Conservation (phyloP, 2,329 filamentous ascomycete species). For the Colletotrichum chrysophilum region DNA sequence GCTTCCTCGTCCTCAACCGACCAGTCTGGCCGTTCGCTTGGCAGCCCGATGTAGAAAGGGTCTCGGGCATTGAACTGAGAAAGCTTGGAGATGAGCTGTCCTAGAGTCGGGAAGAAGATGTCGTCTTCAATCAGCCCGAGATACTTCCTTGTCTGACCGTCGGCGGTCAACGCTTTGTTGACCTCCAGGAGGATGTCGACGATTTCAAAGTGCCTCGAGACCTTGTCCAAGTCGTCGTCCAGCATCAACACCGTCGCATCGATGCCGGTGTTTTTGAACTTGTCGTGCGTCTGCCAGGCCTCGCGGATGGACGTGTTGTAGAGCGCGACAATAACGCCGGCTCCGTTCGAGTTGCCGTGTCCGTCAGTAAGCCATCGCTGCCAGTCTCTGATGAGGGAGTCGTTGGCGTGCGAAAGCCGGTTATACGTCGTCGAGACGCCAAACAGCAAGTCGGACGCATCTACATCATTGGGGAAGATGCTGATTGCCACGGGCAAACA, state of each 20-base stretch:
- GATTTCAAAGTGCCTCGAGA: slow-evolving; percentile 43
- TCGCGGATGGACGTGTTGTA: slow-evolving; percentile 41
- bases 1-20: slow-evolving; percentile 37
- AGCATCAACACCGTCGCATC: slow-evolving; percentile 34
- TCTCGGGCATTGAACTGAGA: slow-evolving; percentile 31
- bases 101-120: slow-evolving; percentile 50
- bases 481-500: slow-evolving; percentile 37
- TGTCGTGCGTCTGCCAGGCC: slow-evolving; percentile 30
- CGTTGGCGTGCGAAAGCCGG: slow-evolving; percentile 41
- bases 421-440: slow-evolving; percentile 43
- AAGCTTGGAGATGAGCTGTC: slow-evolving; percentile 42
- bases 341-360: slow-evolving; percentile 45
- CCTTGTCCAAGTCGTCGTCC: slow-evolving; percentile 33
- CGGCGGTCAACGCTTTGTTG: slow-evolving; percentile 36
- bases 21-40: slow-evolving; percentile 50
- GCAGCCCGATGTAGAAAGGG: slow-evolving; percentile 46
- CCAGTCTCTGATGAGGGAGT: slow-evolving; percentile 47
- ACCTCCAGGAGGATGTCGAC: slow-evolving; percentile 37
- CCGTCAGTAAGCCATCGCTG: slow-evolving; percentile 51
- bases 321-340: slow-evolving; percentile 45
- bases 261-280: background rate
- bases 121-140: slow-evolving; percentile 51
- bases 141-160: slow-evolving; percentile 43
- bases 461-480: slow-evolving; percentile 33
- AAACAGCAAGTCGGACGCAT: slow-evolving; percentile 41